Conservation (phyloP, 2,329 filamentous ascomycete genomes). For the Fusarium sp. region DNA sequence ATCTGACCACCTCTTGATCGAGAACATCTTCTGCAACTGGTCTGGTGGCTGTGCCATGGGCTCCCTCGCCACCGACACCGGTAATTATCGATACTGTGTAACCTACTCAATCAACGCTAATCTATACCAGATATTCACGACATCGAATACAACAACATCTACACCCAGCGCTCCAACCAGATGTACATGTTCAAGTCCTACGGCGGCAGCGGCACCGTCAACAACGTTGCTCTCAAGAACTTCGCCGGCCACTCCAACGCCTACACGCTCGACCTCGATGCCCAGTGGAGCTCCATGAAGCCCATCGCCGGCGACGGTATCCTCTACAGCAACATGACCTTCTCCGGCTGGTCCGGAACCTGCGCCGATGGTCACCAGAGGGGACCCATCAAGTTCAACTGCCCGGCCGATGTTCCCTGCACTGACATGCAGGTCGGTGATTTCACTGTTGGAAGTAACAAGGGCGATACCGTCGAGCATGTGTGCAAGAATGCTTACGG, state of each 20-base stretch:
- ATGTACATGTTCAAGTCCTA: constrained; percentile 41
- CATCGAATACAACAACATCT: constrained; percentile 35
- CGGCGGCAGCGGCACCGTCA: constrained; percentile 32
- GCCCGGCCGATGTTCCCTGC: constrained; percentile 26
- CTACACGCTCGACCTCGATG: constrained; percentile 32
- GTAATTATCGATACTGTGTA: fast-evolving
- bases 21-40: constrained; percentile 38
- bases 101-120: neutral
- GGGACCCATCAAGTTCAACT: constrained; percentile 37
- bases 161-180: constrained; percentile 34
- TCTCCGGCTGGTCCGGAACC: constrained; percentile 35
- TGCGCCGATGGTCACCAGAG: constrained; percentile 29
- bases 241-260: constrained; percentile 36
- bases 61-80: constrained; percentile 1
- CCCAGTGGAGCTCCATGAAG: constrained; percentile 32
- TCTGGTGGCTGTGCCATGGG: constrained; percentile 36
- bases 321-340: constrained; percentile 34
- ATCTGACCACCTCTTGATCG: constrained; percentile 31
- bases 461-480: constrained; percentile 21
- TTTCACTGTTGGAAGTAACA: constrained; percentile 28
- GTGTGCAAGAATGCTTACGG: constrained; percentile 35
- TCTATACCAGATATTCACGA: constrained; percentile 9
- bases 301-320: constrained; percentile 21
- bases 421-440: constrained; percentile 31
- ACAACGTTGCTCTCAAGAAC: constrained; percentile 33